A percentile compares a stretch with the other conserved stretches of the same genome.
Evolutionary conservation across 495 filamentous ascomycete species (phyloP).

Genomic region (Venustampulla echinocandica): DNA sequence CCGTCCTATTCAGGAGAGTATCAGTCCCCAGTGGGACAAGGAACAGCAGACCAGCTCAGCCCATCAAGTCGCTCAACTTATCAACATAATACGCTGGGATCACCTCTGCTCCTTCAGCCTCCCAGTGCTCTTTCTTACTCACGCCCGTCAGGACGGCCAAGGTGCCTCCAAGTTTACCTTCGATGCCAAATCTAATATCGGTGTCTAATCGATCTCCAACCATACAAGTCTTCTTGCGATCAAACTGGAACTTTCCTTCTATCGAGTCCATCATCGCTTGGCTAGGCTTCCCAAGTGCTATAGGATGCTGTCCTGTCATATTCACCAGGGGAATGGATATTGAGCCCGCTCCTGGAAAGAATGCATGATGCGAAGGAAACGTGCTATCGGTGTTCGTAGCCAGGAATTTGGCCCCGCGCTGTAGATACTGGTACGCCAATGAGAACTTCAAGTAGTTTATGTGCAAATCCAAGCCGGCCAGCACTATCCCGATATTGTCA

Average conservation of each 20-base stretch:
- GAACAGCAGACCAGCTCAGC: too few species aligned
- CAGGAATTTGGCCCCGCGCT: conserved; percentile 76
- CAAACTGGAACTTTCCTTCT: conserved; percentile 87
- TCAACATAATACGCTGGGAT: conserved; percentile 76
- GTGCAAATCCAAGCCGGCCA: conserved; percentile 85
- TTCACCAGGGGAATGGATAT: conserved; percentile 70
- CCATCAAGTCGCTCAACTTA: conserved; percentile 65
- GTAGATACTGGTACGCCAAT: conserved; percentile 76
- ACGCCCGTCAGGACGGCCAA: conserved; percentile 89
- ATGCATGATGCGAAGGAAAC: conserved; percentile 63
- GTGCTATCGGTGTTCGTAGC: conserved; percentile 90
- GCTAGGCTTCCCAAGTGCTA: conserved; percentile 85
- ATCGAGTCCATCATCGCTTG: conserved; percentile 99
- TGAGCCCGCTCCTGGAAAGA: conserved; percentile 89
- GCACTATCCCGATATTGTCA: conserved; percentile 79
- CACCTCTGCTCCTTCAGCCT: conserved; percentile 48
- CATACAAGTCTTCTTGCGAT: conserved; percentile 85
- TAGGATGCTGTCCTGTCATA: conserved; percentile 60
- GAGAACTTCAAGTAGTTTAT: conserved; percentile 89
- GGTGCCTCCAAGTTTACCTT: conserved; percentile 85
- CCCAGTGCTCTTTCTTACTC: conserved; percentile 69
- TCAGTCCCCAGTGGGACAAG: too few species aligned
- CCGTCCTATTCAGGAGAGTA: too few species aligned
- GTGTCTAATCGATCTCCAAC: conserved; percentile 90
- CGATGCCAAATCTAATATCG: conserved; percentile 90